phyloP scores from a whole-genome alignment of 495 filamentous ascomycete genomes.

The Chaetomium tenue region DNA sequence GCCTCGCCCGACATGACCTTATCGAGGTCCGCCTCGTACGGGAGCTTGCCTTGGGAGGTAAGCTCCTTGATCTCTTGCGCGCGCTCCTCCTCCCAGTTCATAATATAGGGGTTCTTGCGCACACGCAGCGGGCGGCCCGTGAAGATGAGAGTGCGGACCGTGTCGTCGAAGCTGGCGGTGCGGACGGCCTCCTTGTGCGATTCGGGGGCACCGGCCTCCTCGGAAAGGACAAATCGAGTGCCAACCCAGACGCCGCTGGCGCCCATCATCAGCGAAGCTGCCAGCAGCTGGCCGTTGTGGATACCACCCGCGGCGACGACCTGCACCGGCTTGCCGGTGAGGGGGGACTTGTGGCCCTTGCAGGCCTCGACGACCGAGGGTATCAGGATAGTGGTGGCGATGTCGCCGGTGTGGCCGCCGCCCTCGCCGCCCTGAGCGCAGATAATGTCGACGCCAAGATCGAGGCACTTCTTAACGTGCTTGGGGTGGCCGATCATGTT shows the following conservation, averaged over 20 bases:
- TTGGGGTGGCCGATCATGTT: slow-evolving; percentile 99
- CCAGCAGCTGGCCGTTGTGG: slow-evolving; percentile 87
- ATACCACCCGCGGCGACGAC: slow-evolving; percentile 93
- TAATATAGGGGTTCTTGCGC: slow-evolving; percentile 86
- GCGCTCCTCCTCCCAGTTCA: slow-evolving; percentile 94
- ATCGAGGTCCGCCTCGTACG: slow-evolving; percentile 93
- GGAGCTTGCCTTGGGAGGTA: slow-evolving; percentile 82
- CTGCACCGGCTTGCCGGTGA: slow-evolving; percentile 83
- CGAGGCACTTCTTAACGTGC: slow-evolving; percentile 91
- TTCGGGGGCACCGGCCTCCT: slow-evolving; percentile 90
- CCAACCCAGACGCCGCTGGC: slow-evolving; percentile 94
- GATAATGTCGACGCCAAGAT: slow-evolving; percentile 84
- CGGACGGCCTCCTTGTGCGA: slow-evolving; percentile 96
- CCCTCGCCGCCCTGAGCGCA: slow-evolving; percentile 84
- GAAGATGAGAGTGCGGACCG: slow-evolving; percentile 95
- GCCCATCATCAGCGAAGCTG: slow-evolving; percentile 88
- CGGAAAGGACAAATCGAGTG: slow-evolving; percentile 87
- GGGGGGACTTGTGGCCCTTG: slow-evolving; percentile 76
- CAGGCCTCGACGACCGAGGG: slow-evolving; percentile 83
- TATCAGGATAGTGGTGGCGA: slow-evolving; percentile 68
- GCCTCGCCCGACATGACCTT: slow-evolving; percentile 56
- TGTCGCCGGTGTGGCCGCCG: slow-evolving; percentile 77
- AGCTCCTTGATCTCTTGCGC: slow-evolving; percentile 85
- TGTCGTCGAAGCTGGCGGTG: slow-evolving; percentile 90
- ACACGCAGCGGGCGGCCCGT: slow-evolving; percentile 93